These are phyloP conservation scores for Geotrichum citri-aurantii DNA, from an alignment of 1,139 yeast species.

Conservation along the genomic window DNA sequence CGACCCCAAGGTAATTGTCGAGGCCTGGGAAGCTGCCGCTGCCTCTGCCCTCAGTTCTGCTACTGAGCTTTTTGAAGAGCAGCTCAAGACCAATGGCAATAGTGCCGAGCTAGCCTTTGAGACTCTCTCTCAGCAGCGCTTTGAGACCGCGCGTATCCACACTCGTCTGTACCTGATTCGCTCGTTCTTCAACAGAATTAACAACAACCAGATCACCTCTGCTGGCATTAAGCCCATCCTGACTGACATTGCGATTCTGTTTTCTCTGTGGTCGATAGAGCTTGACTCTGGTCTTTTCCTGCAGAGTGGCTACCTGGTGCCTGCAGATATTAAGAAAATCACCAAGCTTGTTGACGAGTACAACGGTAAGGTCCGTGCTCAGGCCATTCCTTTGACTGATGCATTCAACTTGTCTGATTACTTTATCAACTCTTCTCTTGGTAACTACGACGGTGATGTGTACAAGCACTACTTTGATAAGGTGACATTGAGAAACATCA, in stretches of 20 bases:
- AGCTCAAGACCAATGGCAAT: conserved; percentile 23
- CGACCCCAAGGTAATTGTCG: conserved; percentile 29
- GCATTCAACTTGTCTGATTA: conserved; percentile 82
- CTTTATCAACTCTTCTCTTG: conserved; percentile 80
- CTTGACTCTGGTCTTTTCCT: conserved; percentile 71
- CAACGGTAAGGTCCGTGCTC: conserved; percentile 46
- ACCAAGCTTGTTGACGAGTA: conserved; percentile 35
- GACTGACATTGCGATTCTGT: conserved; percentile 49
- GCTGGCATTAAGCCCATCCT: conserved; percentile 38
- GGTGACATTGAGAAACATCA: conserved; percentile 35
- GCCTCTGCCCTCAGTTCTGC: conserved; percentile 31
- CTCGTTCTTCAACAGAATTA: conserved; percentile 31
- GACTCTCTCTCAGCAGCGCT: conserved; percentile 35
- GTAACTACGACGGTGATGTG: conserved; percentile 78
- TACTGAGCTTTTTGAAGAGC: conserved; percentile 24
- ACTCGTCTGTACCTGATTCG: conserved; percentile 32
- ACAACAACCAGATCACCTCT: conserved; percentile 8
- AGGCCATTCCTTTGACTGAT: conserved; percentile 80
- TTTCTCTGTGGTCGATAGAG: conserved; percentile 68
- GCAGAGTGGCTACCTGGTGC: conserved; percentile 50
- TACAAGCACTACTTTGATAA: conserved; percentile 62
- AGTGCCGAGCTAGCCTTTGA: conserved; percentile 34
- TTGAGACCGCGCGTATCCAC: conserved; percentile 36
- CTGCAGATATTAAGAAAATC: conserved; percentile 35
- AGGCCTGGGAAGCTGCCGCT: conserved; percentile 39